Base-by-base conservation (phyloP, 805 yeast genomes). In the Schwanniomyces yamadae region DNA sequence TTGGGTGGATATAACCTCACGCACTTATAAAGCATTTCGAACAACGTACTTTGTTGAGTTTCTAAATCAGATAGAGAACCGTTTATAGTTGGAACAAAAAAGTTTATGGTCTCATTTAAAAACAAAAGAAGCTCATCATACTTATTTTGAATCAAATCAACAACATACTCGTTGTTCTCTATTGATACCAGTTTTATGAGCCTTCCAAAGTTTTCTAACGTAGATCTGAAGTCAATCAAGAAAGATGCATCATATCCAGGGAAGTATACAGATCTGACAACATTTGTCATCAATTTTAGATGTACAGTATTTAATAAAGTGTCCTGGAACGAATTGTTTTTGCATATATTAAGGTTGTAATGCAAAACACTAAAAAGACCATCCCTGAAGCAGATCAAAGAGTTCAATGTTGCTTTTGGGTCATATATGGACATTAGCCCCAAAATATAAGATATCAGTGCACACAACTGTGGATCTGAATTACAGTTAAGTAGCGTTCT, bases 351-450 rank as follows among this genome's bases (percentile, higher is more conserved):
- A 15, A 56, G 33, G 29, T 59, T 50, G 45, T 57, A 55, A 12
- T 52, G 47, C 39, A 66, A 57, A 22, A 63, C 57, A 21, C 65
- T 50, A 36, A 66, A 63, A 36, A 66, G 46, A 1, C 73, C 73
- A 40, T 66, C 69, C 20, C 69, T 50, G 43, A 65, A 66, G 37
- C 73, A 66, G 22, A 51, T 51, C 20, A 60, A 54, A 17, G 69
- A 61, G 41, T 55, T 46, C 11, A 55, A 39, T 1, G 69, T 63
- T 9, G 69, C 71, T 39, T 63, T 69, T 1, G 71, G 73, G 36
- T 66, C 71, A 43, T 66, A 66, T 23, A 66, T 61, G 11, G 69
- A 55, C 70, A 65, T 65, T 31, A 66, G 45, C 34, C 63, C 54
- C 28, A 66, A 48, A 23, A 66, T 55, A 41, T 65, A 66, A 13